Evolutionary conservation across 2,329 filamentous ascomycete genomes (phyloP).

Genomic region (Fusarium protoensiforme): DNA sequence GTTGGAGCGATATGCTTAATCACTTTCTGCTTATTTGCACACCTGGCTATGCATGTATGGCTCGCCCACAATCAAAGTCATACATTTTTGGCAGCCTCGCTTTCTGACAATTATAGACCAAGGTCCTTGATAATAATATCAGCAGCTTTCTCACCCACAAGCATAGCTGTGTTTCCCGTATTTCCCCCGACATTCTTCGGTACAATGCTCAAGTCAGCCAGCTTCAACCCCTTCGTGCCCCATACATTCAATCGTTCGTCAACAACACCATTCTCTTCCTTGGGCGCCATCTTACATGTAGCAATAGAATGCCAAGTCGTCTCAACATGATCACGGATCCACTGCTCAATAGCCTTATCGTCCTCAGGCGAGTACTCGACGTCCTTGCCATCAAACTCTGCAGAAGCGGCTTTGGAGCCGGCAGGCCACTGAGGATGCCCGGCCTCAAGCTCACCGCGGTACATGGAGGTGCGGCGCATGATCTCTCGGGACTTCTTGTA

Average conservation of each 20-base stretch:
- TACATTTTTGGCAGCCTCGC: no score
- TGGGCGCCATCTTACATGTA: conserved; percentile 58
- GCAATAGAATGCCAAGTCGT: conserved; percentile 60
- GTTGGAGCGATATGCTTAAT: no score
- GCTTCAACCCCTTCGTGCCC: conserved; percentile 54
- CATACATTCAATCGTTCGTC: conserved; percentile 55
- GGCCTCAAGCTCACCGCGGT: conserved; percentile 57
- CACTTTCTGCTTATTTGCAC: no score
- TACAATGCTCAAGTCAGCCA: conserved; percentile 53
- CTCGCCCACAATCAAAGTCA: no score
- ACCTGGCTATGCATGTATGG: no score
- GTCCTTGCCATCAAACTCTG: conserved; percentile 59
- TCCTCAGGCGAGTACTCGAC: conserved; percentile 62
- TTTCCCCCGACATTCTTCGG: conserved; percentile 58
- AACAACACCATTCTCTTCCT: conserved; percentile 53
- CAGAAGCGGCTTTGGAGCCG: conserved; percentile 52
- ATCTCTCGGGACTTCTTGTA: conserved; percentile 75
- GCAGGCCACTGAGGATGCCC: conserved; percentile 58
- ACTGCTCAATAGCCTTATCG: conserved; percentile 60
- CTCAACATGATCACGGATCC: conserved; percentile 52
- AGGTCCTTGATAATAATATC: conserved; percentile 54
- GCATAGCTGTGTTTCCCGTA: conserved; percentile 60
- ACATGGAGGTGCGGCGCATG: conserved; percentile 65
- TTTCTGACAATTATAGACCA: conserved; percentile 24
- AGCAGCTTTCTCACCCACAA: conserved; percentile 60